A percentile compares a stretch with the other conserved stretches of the same genome.
These are phyloP conservation scores for Neopestalotiopsis clavispora DNA, from an alignment of 2,329 filamentous ascomycete species.

Conservation along the genomic window DNA sequence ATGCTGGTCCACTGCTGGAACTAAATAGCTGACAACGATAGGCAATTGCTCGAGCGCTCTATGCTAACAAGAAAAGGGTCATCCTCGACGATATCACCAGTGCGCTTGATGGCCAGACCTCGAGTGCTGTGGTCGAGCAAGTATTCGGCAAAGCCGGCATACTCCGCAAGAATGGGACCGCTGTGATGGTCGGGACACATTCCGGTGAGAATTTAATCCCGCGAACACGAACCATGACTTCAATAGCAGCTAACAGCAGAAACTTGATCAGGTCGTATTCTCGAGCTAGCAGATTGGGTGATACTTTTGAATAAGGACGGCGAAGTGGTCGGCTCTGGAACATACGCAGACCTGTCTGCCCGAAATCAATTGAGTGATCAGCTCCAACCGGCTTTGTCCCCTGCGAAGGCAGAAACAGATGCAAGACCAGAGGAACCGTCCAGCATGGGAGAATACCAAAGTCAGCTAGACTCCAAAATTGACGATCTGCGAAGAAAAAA, in stretches of 20 bases:
- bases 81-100: conserved; percentile 43
- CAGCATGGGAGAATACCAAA: conserved; percentile 3
- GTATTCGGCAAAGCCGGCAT: conserved; percentile 37
- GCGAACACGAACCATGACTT: not conserved
- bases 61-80: conserved; percentile 31
- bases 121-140: conserved; percentile 33
- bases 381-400: not conserved
- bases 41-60: conserved; percentile 43
- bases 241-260: not conserved
- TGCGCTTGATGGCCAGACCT: conserved; percentile 40
- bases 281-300: conserved; percentile 7
- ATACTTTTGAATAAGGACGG: conserved; percentile 8
- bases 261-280: not conserved
- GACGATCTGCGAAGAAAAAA: conserved; percentile 15
- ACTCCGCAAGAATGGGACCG: conserved; percentile 29
- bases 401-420: not conserved
- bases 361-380: not conserved
- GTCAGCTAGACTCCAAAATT: conserved; percentile 1
- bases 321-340: conserved; percentile 5
- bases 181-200: conserved; percentile 38
- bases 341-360: not conserved
- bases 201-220: conserved; percentile 21
- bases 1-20: too few relatives aligned
- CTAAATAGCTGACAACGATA: conserved; percentile 25
- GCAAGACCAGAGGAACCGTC: not conserved